Conservation (phyloP, 176 grass and related monocot genomes). For the Musa beccarii region DNA sequence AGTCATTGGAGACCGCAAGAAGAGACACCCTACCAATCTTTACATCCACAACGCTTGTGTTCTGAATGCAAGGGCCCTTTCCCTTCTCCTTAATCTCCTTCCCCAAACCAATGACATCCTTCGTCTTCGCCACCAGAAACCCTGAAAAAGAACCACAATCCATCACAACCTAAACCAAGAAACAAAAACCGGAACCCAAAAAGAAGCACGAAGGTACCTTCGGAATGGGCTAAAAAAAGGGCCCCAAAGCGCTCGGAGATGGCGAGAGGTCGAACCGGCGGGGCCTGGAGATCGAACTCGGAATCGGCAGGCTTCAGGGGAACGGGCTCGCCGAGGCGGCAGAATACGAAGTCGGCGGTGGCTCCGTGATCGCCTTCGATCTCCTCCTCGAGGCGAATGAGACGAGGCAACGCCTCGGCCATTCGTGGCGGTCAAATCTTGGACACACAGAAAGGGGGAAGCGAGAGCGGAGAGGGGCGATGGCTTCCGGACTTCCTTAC, state of each 20-base stretch:
- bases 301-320: conserved; percentile 45
- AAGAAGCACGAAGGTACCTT: conserved; percentile 18
- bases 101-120: conserved; percentile 49
- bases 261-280: conserved; percentile 51
- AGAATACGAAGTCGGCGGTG: conserved; percentile 72
- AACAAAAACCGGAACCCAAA: background rate
- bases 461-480: background rate
- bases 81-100: conserved; percentile 70
- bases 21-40: conserved; percentile 53
- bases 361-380: conserved; percentile 49
- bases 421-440: background rate
- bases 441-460: background rate
- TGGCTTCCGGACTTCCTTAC: background rate
- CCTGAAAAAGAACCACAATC: conserved; percentile 25
- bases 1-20: conserved; percentile 56
- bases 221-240: conserved; percentile 64
- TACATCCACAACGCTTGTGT: conserved; percentile 56
- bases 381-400: conserved; percentile 41
- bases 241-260: conserved; percentile 55
- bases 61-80: conserved; percentile 50
- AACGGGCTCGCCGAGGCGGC: conserved; percentile 67
- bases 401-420: background rate
- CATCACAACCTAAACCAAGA: conserved; percentile 2
- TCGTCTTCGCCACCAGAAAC: conserved; percentile 69
- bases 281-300: conserved; percentile 56